These are phyloP conservation scores for Xylaria bambusicola DNA, from an alignment of 495 filamentous ascomycete species.

Conservation along the genomic window DNA sequence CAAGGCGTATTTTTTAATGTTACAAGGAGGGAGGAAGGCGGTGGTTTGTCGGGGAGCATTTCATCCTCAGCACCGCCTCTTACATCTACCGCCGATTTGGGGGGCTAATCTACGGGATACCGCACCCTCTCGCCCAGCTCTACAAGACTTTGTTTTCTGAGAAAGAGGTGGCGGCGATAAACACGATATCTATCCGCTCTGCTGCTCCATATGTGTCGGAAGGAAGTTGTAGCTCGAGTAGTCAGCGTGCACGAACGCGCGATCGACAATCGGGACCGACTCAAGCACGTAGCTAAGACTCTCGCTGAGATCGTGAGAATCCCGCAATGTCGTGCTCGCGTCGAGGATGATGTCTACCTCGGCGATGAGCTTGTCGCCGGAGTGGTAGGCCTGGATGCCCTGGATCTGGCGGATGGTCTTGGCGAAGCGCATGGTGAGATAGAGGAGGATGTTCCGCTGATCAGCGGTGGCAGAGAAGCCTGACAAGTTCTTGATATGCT, in stretches of 20 bases:
- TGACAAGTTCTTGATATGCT: constrained; percentile 81
- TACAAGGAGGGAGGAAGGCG: no score
- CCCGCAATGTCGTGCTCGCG: constrained; percentile 71
- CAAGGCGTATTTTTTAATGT: no score
- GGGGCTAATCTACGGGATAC: no score
- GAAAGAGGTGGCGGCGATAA: no score
- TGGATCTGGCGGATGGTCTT: constrained; percentile 87
- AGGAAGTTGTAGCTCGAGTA: constrained; percentile 78
- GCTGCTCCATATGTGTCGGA: constrained; percentile 85
- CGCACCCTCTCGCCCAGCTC: no score
- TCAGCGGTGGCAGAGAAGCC: constrained; percentile 78
- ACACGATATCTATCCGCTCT: constrained; percentile 33
- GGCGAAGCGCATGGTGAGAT: constrained; percentile 93
- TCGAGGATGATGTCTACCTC: constrained; percentile 81
- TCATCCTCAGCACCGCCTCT: no score
- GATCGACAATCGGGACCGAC: constrained; percentile 73
- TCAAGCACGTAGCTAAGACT: constrained; percentile 88
- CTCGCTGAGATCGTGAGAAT: constrained; percentile 85
- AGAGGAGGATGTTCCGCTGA: constrained; percentile 83
- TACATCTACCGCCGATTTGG: no score
- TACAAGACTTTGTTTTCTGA: no score
- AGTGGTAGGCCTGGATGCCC: constrained; percentile 83
- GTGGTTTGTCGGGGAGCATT: no score
- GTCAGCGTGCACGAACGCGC: constrained; percentile 74
- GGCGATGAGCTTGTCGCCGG: constrained; percentile 86